phyloP scores from a whole-genome alignment of 2,329 filamentous ascomycete species.

The Beauveria scarabaeidicola region DNA sequence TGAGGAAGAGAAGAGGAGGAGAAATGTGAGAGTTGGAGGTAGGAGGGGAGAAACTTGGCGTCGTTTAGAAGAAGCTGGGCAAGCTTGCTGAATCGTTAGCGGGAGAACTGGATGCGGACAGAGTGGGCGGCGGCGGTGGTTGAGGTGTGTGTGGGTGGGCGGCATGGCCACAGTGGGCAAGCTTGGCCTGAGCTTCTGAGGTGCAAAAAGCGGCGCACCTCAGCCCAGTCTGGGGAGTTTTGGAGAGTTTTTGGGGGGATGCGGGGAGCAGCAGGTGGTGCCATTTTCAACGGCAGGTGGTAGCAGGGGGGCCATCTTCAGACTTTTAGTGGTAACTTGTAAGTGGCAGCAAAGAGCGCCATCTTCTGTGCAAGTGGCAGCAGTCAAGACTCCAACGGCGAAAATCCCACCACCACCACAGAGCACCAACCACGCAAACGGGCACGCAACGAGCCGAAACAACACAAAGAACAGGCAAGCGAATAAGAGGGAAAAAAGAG shows the following conservation, averaged over 20 bases:
- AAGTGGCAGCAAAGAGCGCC: too few species aligned
- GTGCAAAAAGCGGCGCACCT: not conserved
- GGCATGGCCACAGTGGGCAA: not conserved
- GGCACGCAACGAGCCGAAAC: too few species aligned
- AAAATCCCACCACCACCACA: too few species aligned
- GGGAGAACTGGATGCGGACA: not conserved
- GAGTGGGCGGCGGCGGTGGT: not conserved
- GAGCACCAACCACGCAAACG: too few species aligned
- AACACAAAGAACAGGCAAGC: not conserved
- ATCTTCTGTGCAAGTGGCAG: too few species aligned
- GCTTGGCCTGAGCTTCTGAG: not conserved
- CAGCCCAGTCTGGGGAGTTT: too few species aligned
- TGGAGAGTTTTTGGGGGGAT: not conserved
- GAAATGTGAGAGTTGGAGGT: constrained; percentile 13
- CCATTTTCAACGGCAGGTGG: too few species aligned
- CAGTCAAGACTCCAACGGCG: too few species aligned
- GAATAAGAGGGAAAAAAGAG: not conserved
- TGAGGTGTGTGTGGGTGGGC: not conserved
- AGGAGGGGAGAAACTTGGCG: constrained; percentile 28
- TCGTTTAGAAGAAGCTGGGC: constrained; percentile 44
- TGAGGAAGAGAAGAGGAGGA: constrained; percentile 14
- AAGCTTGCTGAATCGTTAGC: constrained; percentile 27
- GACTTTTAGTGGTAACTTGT: too few species aligned
- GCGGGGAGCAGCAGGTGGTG: not conserved
- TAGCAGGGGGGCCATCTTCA: too few species aligned